Evolutionary conservation across 441 rosid genomes (phyloP).

Genomic region (Omphalea diandra): DNA sequence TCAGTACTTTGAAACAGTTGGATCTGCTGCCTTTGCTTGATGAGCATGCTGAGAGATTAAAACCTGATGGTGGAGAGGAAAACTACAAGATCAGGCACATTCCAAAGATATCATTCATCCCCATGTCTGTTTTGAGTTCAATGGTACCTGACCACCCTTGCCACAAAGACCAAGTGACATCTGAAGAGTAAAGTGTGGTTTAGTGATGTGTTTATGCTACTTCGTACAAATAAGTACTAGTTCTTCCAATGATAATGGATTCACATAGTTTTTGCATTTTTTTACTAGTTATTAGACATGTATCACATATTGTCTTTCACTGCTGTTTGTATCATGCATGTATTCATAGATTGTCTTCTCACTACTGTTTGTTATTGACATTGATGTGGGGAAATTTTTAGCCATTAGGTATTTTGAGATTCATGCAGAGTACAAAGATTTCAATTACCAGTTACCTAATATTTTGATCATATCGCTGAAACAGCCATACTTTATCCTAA

Average conservation of each 20-base stretch:
- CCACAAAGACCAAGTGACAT: constrained; percentile 17
- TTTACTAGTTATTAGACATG: not conserved
- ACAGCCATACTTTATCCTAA: not conserved
- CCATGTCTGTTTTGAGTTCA: constrained; percentile 24
- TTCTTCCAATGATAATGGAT: not conserved
- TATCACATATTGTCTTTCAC: not conserved
- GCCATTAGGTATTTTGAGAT: constrained; percentile 1
- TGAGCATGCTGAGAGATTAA: constrained; percentile 35
- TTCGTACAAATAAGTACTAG: not conserved
- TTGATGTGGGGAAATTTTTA: not conserved
- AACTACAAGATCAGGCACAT: constrained; percentile 41
- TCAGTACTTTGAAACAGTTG: constrained; percentile 35
- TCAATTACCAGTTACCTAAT: not conserved
- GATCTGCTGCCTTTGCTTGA: constrained; percentile 39
- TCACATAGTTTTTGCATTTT: not conserved
- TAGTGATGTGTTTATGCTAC: constrained; percentile 6
- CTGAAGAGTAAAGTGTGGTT: constrained; percentile 13
- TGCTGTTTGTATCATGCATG: too few species aligned
- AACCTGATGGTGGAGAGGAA: constrained; percentile 42
- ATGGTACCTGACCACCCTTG: not conserved
- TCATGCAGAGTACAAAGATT: not conserved
- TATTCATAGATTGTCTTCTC: too few species aligned
- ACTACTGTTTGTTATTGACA: too few species aligned
- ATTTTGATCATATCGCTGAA: not conserved
- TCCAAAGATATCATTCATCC: constrained; percentile 27